Evolutionary conservation across 192 early-diverging fungal species (phyloP).

Genomic region (Linnemannia hyalina): DNA sequence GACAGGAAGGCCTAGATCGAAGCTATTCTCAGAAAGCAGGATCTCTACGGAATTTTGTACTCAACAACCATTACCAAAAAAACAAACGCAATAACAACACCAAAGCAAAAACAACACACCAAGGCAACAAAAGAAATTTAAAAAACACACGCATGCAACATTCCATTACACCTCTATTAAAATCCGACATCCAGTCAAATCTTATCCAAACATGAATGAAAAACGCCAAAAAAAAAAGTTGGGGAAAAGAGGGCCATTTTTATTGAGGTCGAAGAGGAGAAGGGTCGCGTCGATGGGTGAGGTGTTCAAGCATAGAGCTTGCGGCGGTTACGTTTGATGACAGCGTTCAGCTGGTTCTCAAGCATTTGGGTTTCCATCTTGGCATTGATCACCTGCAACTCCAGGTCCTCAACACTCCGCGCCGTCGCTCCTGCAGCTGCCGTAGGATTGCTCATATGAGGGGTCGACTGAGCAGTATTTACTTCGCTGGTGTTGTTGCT

Average conservation of each 20-base stretch:
- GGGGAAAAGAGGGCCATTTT: not conserved
- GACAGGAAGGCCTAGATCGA: not conserved
- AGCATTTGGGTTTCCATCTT: constrained; percentile 56
- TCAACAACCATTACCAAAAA: not conserved
- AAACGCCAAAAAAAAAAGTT: not conserved
- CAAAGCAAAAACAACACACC: not conserved
- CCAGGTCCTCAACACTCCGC: constrained; percentile 44
- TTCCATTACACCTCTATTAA: not conserved
- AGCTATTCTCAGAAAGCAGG: not conserved
- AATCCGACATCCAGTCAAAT: not conserved
- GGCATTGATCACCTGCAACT: constrained; percentile 51
- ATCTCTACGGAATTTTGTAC: not conserved
- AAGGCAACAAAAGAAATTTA: not conserved
- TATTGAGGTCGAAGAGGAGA: not conserved
- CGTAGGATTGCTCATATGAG: constrained; percentile 7
- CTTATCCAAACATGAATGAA: not conserved
- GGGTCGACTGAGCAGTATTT: constrained; percentile 25
- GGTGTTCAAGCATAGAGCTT: constrained; percentile 35
- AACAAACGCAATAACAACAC: not conserved
- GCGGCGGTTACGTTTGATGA: constrained; percentile 48
- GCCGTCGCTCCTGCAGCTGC: not conserved
- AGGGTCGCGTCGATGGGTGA: not conserved
- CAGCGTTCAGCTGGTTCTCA: constrained; percentile 49
- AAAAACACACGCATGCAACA: not conserved
- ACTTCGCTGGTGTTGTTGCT: constrained; percentile 14